A percentile compares a stretch with the other conserved stretches of the same genome.
These are phyloP conservation scores for Plasmodium blacklocki DNA, from an alignment of 169 alveolate species.

Conservation along the genomic window DNA sequence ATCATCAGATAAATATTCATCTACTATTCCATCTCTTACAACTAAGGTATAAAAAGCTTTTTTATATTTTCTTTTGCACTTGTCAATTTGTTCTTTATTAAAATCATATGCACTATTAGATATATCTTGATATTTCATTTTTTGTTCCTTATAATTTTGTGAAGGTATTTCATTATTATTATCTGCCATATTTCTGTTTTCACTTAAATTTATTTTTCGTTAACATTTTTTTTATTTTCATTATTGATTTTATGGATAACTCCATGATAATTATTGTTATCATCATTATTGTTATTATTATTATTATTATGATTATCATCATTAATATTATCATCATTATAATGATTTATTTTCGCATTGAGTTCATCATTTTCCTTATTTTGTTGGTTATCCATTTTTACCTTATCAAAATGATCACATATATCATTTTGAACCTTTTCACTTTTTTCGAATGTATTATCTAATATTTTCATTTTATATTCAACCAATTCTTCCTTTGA, in stretches of 20 bases:
- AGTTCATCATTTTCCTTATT: too few species aligned
- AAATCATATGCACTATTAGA: not conserved
- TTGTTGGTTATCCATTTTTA: too few species aligned
- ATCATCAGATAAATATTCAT: conserved; percentile 57
- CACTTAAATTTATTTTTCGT: not conserved
- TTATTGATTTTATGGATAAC: not conserved
- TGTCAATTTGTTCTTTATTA: not conserved
- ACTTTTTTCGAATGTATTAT: not conserved
- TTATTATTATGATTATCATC: too few species aligned
- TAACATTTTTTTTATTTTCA: not conserved
- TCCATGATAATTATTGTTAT: too few species aligned
- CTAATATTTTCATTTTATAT: conserved; percentile 50
- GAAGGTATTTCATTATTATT: not conserved
- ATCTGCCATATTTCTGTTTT: not conserved
- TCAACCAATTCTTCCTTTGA: conserved; percentile 65
- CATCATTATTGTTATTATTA: too few species aligned
- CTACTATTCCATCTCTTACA: conserved; percentile 70
- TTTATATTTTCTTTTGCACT: conserved; percentile 15
- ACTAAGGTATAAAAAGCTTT: conserved; percentile 58
- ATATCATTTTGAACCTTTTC: not conserved
- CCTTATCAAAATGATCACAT: too few species aligned
- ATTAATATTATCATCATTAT: too few species aligned
- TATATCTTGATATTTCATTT: not conserved
- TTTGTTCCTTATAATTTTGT: not conserved
- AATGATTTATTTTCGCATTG: too few species aligned